Evolutionary conservation across 2,329 filamentous ascomycete genomes (phyloP).

Genomic region (Xylaria sp.): DNA sequence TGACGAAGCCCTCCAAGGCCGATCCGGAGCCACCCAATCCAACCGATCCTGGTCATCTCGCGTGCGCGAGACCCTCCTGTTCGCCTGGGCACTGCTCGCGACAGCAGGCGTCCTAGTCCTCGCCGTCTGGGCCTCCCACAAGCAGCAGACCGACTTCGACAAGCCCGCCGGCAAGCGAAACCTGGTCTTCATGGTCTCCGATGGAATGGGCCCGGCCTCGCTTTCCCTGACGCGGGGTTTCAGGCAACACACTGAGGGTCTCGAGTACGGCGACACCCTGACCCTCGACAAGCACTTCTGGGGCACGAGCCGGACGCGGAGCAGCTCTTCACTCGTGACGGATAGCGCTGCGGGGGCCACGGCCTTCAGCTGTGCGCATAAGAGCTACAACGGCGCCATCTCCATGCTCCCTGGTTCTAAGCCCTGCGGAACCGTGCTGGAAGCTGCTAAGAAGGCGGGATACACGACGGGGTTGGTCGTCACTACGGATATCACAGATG

Average conservation of each 20-base stretch:
- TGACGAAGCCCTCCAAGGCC: slow-evolving; percentile 44
- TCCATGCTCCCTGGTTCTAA: slow-evolving; percentile 82
- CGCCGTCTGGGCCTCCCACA: slow-evolving; percentile 78
- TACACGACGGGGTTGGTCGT: slow-evolving; percentile 95
- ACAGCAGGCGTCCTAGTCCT: slow-evolving; percentile 80
- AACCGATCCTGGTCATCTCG: slow-evolving; percentile 46
- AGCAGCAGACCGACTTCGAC: slow-evolving; percentile 54
- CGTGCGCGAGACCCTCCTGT: slow-evolving; percentile 74
- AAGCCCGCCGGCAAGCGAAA: slow-evolving; percentile 76
- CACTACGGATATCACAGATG: slow-evolving; percentile 93
- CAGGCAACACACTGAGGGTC: slow-evolving; percentile 74
- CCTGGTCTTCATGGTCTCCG: slow-evolving; percentile 98
- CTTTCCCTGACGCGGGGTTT: slow-evolving; percentile 86
- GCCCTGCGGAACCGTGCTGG: slow-evolving; percentile 89
- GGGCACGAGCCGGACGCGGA: slow-evolving; percentile 86
- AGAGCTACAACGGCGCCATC: slow-evolving; percentile 98
- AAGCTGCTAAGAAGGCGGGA: slow-evolving; percentile 89
- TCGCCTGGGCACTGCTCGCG: slow-evolving; percentile 82
- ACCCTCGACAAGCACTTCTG: slow-evolving; percentile 87
- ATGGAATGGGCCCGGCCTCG: slow-evolving; percentile 96
- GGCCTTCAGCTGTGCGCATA: slow-evolving; percentile 88
- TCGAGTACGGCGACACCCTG: slow-evolving; percentile 78
- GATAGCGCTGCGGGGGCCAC: slow-evolving; percentile 98
- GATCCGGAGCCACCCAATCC: slow-evolving; percentile 33
- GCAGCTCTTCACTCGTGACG: slow-evolving; percentile 83